These are phyloP conservation scores for Stromatinia cepivora DNA, from an alignment of 2,329 filamentous ascomycete species.

Conservation along the genomic window DNA sequence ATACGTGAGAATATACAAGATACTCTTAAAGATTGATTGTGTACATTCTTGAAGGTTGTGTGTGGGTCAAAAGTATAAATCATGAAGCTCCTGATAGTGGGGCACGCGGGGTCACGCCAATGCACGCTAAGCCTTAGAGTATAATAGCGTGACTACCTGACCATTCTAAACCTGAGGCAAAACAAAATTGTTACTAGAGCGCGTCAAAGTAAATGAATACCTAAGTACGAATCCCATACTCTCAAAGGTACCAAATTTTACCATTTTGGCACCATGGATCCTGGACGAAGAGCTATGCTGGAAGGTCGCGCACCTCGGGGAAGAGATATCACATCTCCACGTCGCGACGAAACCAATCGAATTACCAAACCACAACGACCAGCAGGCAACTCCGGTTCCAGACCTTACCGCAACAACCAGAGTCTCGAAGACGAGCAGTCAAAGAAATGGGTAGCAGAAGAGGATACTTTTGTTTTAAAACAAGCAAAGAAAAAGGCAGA, in stretches of 20 bases:
- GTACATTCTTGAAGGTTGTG: too few relatives aligned
- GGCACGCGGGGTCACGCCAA: neutral
- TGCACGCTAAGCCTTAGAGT: slow-evolving; percentile 7
- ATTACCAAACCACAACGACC: slow-evolving; percentile 52
- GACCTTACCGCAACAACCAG: slow-evolving; percentile 36
- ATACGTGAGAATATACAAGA: too few relatives aligned
- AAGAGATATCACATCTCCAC: slow-evolving; percentile 56
- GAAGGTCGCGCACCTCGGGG: slow-evolving; percentile 42
- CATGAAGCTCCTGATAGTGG: neutral
- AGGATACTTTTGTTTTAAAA: slow-evolving; percentile 93
- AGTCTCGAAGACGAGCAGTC: slow-evolving; percentile 67
- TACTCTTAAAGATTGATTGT: too few relatives aligned
- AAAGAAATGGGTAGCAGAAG: slow-evolving; percentile 83
- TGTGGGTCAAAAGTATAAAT: too few relatives aligned
- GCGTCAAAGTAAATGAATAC: neutral
- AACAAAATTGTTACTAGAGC: too few relatives aligned
- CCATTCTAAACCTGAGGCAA: neutral
- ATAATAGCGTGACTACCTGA: neutral
- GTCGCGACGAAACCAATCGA: slow-evolving; percentile 55
- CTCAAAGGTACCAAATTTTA: neutral
- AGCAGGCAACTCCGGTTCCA: slow-evolving; percentile 35
- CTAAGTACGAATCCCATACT: neutral
- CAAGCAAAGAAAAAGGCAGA: slow-evolving; percentile 98
- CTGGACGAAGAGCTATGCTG: slow-evolving; percentile 39
- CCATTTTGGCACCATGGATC: slow-evolving; percentile 34